Conservation (phyloP, 169 alveolate species). For the Eimeria tenella region DNA sequence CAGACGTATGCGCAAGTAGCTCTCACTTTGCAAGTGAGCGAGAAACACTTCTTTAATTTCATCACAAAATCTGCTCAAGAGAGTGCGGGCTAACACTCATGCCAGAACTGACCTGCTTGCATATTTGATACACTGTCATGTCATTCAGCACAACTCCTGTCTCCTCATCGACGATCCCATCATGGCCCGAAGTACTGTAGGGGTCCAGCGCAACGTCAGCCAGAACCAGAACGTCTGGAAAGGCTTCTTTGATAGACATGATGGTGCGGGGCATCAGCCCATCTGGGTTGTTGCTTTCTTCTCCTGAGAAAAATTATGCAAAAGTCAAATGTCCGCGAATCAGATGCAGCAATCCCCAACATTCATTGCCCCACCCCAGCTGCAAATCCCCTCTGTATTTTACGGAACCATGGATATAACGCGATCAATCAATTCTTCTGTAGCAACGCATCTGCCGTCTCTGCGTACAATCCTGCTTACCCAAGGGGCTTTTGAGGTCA, state of each 20-base stretch:
- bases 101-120: conserved; percentile 80
- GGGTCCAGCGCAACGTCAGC: conserved; percentile 87
- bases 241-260: conserved; percentile 81
- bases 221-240: conserved; percentile 81
- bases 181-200: conserved; percentile 85
- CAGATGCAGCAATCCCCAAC: too few relatives aligned
- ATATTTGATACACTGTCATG: conserved; percentile 82
- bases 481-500: conserved; percentile 80
- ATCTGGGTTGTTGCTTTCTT: conserved; percentile 84
- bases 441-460: too few relatives aligned
- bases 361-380: too few relatives aligned
- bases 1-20: too few relatives aligned
- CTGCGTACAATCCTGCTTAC: conserved; percentile 16
- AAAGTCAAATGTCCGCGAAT: too few relatives aligned
- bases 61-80: background rate
- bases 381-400: too few relatives aligned
- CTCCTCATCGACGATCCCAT: conserved; percentile 84
- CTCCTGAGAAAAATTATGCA: conserved; percentile 39
- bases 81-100: background rate
- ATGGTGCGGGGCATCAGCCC: conserved; percentile 82
- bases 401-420: too few relatives aligned
- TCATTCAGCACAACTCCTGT: conserved; percentile 83
- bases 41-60: too few relatives aligned
- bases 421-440: too few relatives aligned
- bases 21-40: too few relatives aligned